Evolutionary conservation across 1,139 yeast genomes (phyloP).

Genomic region (Pichia kudriavzevii): DNA sequence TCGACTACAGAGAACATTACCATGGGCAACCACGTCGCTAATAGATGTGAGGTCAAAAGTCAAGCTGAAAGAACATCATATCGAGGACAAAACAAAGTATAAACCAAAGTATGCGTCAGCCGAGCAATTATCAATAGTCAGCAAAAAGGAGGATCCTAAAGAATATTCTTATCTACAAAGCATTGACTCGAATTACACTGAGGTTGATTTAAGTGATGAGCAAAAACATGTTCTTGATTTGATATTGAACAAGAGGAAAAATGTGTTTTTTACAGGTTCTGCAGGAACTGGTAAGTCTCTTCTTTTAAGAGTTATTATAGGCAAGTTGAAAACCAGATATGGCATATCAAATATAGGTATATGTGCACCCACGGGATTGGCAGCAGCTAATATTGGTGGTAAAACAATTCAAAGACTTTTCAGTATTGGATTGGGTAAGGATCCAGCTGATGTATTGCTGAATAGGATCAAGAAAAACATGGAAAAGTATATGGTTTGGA

Average conservation of each 20-base stretch:
- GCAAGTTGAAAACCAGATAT: constrained; percentile 33
- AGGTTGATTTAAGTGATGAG: constrained; percentile 30
- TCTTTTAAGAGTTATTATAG: constrained; percentile 54
- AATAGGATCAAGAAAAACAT: constrained; percentile 35
- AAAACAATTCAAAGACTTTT: constrained; percentile 71
- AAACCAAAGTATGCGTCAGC: too few species aligned
- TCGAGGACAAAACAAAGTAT: constrained; percentile 3
- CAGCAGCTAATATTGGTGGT: constrained; percentile 85
- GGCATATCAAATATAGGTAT: constrained; percentile 56
- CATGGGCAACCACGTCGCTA: constrained; percentile 7
- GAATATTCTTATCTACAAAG: constrained; percentile 2
- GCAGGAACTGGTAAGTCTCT: constrained; percentile 88
- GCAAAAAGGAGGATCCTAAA: neutral
- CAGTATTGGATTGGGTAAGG: constrained; percentile 69
- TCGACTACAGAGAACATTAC: constrained; percentile 5
- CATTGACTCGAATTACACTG: constrained; percentile 31
- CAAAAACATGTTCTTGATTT: constrained; percentile 44
- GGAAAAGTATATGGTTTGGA: constrained; percentile 44
- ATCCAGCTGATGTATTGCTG: constrained; percentile 33
- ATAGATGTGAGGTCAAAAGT: constrained; percentile 9
- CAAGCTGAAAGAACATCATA: constrained; percentile 4
- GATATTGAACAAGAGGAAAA: constrained; percentile 42
- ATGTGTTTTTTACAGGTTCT: constrained; percentile 68
- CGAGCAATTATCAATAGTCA: too few species aligned
- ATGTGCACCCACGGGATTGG: constrained; percentile 88